Percentiles rank a stretch among this genome's conserved stretches.
Evolutionary conservation across 2,329 filamentous ascomycete species (phyloP).

Genomic region (Phaeosphaeriaceae sp.): DNA sequence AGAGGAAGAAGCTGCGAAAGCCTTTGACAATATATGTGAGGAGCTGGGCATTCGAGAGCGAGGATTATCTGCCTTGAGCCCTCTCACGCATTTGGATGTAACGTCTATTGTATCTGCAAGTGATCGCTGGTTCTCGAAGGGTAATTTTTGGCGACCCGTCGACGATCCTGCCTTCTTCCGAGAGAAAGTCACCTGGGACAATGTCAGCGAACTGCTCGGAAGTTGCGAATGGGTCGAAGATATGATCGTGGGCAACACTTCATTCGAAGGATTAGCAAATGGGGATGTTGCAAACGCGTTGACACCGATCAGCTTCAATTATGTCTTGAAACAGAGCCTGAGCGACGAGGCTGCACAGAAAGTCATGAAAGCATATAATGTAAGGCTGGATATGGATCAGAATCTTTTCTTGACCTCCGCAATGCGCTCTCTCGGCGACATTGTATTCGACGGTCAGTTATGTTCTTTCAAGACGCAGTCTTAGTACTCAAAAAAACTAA

Average conservation of each 20-base stretch:
- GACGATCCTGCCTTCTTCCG: slow-evolving; percentile 25
- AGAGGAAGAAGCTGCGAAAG: slow-evolving; percentile 8
- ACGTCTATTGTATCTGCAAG: slow-evolving; percentile 21
- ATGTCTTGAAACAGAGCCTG: slow-evolving; percentile 22
- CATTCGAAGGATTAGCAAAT: slow-evolving; percentile 1
- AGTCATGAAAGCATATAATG: slow-evolving; percentile 47
- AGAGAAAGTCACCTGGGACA: slow-evolving; percentile 28
- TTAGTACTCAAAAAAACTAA: not conserved
- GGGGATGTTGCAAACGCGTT: not conserved
- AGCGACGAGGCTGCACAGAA: slow-evolving; percentile 12
- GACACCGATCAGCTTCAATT: slow-evolving; percentile 29
- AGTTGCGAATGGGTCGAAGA: slow-evolving; percentile 51
- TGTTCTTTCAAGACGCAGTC: not conserved
- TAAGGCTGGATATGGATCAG: slow-evolving; percentile 38
- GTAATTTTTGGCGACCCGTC: slow-evolving; percentile 17
- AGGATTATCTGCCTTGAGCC: slow-evolving; percentile 14
- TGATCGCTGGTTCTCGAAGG: slow-evolving; percentile 1
- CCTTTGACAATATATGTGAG: slow-evolving; percentile 28
- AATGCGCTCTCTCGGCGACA: slow-evolving; percentile 52
- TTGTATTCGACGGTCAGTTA: slow-evolving; percentile 51
- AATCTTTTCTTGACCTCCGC: slow-evolving; percentile 48
- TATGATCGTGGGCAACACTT: slow-evolving; percentile 49
- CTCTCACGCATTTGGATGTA: slow-evolving; percentile 13
- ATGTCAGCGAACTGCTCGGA: slow-evolving; percentile 17
- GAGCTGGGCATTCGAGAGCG: slow-evolving; percentile 19